Evolutionary conservation across 2,329 filamentous ascomycete species (phyloP).

Genomic region (Botrytis pseudocinerea): DNA sequence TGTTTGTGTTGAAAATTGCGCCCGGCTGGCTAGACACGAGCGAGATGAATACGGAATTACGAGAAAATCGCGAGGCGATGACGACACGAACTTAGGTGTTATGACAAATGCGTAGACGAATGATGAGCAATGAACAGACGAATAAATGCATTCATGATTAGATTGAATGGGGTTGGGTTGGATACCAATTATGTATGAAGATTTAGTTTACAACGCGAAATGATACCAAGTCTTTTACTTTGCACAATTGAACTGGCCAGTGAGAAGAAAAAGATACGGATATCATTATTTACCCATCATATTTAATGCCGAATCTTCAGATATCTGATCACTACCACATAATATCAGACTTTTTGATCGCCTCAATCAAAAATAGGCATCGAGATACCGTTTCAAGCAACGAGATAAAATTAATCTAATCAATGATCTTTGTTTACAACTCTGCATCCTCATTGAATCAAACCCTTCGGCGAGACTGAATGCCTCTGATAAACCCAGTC

Average conservation of each 20-base stretch:
- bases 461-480: background rate
- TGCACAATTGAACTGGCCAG: background rate
- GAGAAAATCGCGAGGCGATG: background rate
- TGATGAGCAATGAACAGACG: background rate
- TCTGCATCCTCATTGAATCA: background rate
- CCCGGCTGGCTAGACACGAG: background rate
- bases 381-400: background rate
- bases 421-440: background rate
- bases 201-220: background rate
- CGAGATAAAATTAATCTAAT: background rate
- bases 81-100: background rate
- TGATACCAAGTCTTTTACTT: background rate
- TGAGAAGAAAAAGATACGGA: background rate
- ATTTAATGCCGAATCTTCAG: background rate
- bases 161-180: background rate
- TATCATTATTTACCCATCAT: background rate
- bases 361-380: background rate
- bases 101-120: background rate
- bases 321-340: background rate
- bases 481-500: background rate
- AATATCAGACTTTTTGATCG: background rate
- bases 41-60: background rate
- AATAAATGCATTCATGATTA: background rate
- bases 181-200: background rate
- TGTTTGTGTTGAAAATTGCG: background rate